Percentiles rank a stretch among this genome's conserved stretches.
Conservation (phyloP, 1,284 basidiomycete species). For the Fomitopsis betulina region DNA sequence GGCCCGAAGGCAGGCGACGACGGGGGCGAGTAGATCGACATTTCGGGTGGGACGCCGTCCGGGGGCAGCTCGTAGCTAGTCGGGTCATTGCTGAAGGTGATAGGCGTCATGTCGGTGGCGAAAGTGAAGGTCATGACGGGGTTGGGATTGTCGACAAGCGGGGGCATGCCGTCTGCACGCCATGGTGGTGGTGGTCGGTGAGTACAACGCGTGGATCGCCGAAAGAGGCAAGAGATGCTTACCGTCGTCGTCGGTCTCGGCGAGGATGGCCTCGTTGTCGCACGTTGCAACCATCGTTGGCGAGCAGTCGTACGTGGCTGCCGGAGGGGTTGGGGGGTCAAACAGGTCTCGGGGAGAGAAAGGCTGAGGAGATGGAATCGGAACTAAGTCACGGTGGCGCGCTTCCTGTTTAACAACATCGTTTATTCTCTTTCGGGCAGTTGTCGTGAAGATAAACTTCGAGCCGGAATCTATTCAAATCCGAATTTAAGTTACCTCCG, state of each 20-base stretch:
- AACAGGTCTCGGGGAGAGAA: constrained; percentile 6
- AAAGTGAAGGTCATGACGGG: constrained; percentile 47
- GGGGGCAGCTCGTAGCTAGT: constrained; percentile 32
- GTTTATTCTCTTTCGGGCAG: constrained; percentile 30
- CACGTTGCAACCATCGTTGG: constrained; percentile 17
- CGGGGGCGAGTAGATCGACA: constrained; percentile 19
- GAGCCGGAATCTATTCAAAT: constrained; percentile 4
- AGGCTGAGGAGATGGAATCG: constrained; percentile 2
- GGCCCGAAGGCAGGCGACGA: constrained; percentile 18
- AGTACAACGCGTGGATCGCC: constrained; percentile 16
- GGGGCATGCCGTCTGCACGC: constrained; percentile 39
- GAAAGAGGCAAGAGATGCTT: constrained; percentile 19
- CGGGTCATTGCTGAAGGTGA: constrained; percentile 34
- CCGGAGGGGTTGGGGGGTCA: constrained; percentile 1
- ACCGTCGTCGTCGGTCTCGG: constrained; percentile 31
- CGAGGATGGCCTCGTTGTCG: constrained; percentile 19
- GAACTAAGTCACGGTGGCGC: constrained; percentile 16
- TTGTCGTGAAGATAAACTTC: constrained; percentile 10
- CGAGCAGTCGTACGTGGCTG: neutral
- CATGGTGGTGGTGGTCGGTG: constrained; percentile 12
- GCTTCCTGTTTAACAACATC: constrained; percentile 19
- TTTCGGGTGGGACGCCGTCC: constrained; percentile 18
- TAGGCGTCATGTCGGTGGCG: constrained; percentile 40
- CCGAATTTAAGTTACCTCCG: neutral
- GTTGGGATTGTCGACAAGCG: constrained; percentile 45